Base-by-base conservation (phyloP, 2,329 filamentous ascomycete species). In the Huntiella omanensis region DNA sequence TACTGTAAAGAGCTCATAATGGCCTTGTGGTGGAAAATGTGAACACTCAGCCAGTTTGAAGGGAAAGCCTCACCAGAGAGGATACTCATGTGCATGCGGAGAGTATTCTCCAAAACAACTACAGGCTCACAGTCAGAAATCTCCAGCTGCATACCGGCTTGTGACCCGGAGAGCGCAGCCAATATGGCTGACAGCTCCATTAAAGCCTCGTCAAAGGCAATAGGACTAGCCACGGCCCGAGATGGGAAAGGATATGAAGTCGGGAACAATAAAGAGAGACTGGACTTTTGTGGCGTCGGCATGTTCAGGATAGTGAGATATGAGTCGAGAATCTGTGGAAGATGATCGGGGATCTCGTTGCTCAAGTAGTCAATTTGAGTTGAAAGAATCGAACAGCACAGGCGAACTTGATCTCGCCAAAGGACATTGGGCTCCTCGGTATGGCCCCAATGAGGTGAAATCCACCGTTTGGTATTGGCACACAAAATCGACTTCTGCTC, bases 351-450 rank as follows among this genome's bases (percentile, higher is more conserved):
- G 41, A 91, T 81, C 56, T 91, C 81, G 34, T 84, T 71, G 6
- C 80, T 80, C 6, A 93, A 71, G 53, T 83, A 73, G 36, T 82
- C 74, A 48, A 87, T 71, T 58, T 96, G 83, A 51, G 83, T 86
- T 6, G 88, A 84, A 33, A 98, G 70, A 33, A 98, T 82, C 1
- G 88, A 92, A 62, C 86, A 94, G 61, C 88, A 94, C 12, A 98
- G 67, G 12, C 91, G 81, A 13, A 96, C 83, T 62, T 96, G 91
- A 16, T 94, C 85, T 52, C 80, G 81, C 76, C 86, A 96, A 56
- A 93, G 83, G 33, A 87, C 80, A 2, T 77, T 86, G 7, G 88
- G 75, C 22, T 77, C 68, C 3, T 74, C 70, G 0, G 71, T 74
- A 51, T 76, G 75, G 10, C 88, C 88, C 91, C 91, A 98, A 60